phyloP scores from a whole-genome alignment of 257 asterid species.

The Nicotiana otophora region DNA sequence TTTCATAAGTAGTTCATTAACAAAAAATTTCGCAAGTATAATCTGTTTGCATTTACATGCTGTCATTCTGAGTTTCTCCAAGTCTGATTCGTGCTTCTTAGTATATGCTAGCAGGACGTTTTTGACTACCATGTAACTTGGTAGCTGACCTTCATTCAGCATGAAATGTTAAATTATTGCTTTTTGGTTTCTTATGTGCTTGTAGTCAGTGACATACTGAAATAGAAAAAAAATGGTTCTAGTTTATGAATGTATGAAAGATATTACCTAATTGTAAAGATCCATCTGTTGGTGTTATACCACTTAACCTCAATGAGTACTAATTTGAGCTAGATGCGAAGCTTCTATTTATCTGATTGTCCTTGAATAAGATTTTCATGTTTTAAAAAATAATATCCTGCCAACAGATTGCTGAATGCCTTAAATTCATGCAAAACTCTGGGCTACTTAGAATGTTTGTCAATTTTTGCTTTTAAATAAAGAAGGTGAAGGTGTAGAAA shows the following conservation, averaged over 20 bases:
- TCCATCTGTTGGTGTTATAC: neutral
- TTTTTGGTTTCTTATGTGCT: neutral
- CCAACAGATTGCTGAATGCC: neutral
- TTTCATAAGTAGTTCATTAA: neutral
- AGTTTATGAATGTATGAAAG: neutral
- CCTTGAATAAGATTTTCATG: neutral
- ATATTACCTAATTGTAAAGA: neutral
- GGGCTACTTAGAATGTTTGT: neutral
- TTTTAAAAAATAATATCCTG: neutral
- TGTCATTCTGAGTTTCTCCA: neutral
- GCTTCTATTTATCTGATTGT: neutral
- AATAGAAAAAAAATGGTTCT: neutral
- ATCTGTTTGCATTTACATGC: neutral
- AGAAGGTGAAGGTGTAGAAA: neutral
- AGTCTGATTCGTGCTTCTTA: neutral
- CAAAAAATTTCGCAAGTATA: neutral
- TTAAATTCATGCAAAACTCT: neutral
- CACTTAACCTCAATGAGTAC: neutral
- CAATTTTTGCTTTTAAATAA: neutral
- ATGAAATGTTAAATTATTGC: neutral
- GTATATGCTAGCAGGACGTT: neutral
- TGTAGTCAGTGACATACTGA: neutral
- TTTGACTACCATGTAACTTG: neutral
- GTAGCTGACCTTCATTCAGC: neutral
- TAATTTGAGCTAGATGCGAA: neutral